phyloP scores from a whole-genome alignment of 495 filamentous ascomycete genomes.

The Penicillium ucsense region DNA sequence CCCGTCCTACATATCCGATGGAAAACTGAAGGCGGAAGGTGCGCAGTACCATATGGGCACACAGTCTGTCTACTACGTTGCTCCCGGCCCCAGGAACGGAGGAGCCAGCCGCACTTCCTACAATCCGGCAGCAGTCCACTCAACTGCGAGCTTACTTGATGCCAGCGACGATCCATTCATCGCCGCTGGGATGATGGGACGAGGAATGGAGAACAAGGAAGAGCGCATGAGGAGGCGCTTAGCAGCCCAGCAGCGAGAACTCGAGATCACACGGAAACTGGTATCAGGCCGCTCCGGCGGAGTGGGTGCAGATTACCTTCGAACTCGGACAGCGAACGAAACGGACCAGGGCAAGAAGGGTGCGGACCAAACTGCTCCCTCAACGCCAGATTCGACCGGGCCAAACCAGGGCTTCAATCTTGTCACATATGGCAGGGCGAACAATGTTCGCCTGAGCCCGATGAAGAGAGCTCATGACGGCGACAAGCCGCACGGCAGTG shows the following conservation, averaged over 20 bases:
- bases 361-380: conserved; percentile 1
- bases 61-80: conserved; percentile 51
- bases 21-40: conserved; percentile 33
- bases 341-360: conserved; percentile 4
- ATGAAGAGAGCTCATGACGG: conserved; percentile 44
- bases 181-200: conserved; percentile 36
- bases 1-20: conserved; percentile 5
- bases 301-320: conserved; percentile 70
- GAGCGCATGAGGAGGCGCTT: conserved; percentile 61
- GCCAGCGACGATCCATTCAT: conserved; percentile 49
- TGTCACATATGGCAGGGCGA: conserved; percentile 24
- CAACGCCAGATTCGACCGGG: conserved; percentile 4
- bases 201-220: conserved; percentile 45
- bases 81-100: conserved; percentile 26
- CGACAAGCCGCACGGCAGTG: conserved; percentile 25
- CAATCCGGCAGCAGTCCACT: conserved; percentile 25
- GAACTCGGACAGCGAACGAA: conserved; percentile 25
- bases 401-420: conserved; percentile 16
- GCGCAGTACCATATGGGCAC: conserved; percentile 49
- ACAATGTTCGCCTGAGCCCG: conserved; percentile 57
- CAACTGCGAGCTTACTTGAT: conserved; percentile 58
- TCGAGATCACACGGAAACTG: conserved; percentile 67
- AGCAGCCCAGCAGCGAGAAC: conserved; percentile 65
- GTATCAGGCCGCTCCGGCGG: conserved; percentile 49
- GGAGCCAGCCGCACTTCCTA: conserved; percentile 13